Evolutionary conservation across 345 rosid genomes (phyloP).

Genomic region (Euclidium syriacum): DNA sequence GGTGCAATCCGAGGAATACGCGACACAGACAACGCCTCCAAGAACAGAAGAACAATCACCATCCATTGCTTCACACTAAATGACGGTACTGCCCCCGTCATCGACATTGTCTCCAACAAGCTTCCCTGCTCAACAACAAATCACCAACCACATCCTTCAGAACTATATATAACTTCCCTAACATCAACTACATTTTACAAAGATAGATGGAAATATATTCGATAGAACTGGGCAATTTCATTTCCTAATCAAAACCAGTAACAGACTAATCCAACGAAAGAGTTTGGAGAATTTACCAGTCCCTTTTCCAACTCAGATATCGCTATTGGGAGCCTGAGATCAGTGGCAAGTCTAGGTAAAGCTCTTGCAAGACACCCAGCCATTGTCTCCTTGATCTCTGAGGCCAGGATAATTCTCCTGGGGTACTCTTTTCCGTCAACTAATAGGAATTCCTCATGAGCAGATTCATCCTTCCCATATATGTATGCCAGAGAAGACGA

Average conservation of each 20-base stretch:
- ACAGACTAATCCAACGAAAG: neutral
- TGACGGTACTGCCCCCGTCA: slow-evolving; percentile 64
- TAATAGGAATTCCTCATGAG: slow-evolving; percentile 55
- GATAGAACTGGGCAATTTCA: neutral
- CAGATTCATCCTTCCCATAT: slow-evolving; percentile 74
- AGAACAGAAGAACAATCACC: slow-evolving; percentile 61
- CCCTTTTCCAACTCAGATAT: slow-evolving; percentile 75
- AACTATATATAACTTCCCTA: neutral
- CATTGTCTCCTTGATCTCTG: slow-evolving; percentile 78
- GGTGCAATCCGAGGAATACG: slow-evolving; percentile 59
- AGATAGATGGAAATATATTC: neutral
- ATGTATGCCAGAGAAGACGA: slow-evolving; percentile 83
- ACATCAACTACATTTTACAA: neutral
- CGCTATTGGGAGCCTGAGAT: slow-evolving; percentile 58
- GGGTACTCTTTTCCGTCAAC: slow-evolving; percentile 74
- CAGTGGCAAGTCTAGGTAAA: slow-evolving; percentile 63
- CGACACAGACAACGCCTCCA: slow-evolving; percentile 73
- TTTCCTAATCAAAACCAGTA: neutral
- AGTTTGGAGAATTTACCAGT: slow-evolving; percentile 39
- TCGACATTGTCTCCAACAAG: slow-evolving; percentile 82
- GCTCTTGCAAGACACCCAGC: slow-evolving; percentile 78
- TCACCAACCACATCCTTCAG: slow-evolving; percentile 2
- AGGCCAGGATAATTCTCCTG: slow-evolving; percentile 45
- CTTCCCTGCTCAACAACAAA: slow-evolving; percentile 42
- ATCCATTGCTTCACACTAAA: slow-evolving; percentile 71